Percentiles rank a stretch among this genome's conserved stretches.
phyloP scores from a whole-genome alignment of 768 basidiomycete genomes.

The Suillus tomentosus region DNA sequence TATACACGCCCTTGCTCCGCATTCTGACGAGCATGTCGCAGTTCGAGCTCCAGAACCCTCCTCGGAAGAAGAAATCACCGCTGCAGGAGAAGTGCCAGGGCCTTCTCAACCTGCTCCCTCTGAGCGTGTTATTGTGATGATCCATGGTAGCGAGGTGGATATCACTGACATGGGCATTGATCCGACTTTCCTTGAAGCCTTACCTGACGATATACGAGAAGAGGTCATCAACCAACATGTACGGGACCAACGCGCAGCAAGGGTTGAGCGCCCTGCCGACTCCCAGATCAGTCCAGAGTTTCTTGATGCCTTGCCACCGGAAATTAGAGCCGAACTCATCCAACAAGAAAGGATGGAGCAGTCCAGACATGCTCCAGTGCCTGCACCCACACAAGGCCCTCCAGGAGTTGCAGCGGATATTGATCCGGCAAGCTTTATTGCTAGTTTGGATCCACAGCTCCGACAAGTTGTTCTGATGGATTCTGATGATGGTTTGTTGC shows the following conservation, averaged over 20 bases:
- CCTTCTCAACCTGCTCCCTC: conserved; percentile 37
- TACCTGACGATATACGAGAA: conserved; percentile 98
- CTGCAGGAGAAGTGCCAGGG: conserved; percentile 23
- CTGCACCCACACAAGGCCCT: conserved; percentile 32
- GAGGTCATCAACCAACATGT: conserved; percentile 98
- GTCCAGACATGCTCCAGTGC: conserved; percentile 50
- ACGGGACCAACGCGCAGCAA: conserved; percentile 83
- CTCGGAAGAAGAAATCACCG: conserved; percentile 14
- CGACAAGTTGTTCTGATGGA: conserved; percentile 91
- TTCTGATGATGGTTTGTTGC: conserved; percentile 82
- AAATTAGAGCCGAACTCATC: conserved; percentile 94
- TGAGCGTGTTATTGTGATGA: conserved; percentile 82
- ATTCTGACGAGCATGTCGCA: conserved; percentile 22
- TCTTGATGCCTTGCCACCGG: conserved; percentile 92
- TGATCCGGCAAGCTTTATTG: conserved; percentile 89
- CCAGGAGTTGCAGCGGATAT: conserved; percentile 64
- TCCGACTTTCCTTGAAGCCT: conserved; percentile 94
- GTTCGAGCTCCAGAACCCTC: conserved; percentile 26
- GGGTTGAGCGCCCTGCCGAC: conserved; percentile 72
- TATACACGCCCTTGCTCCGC: conserved; percentile 24
- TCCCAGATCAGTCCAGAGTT: conserved; percentile 95
- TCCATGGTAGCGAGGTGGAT: conserved; percentile 91
- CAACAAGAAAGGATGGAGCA: conserved; percentile 92
- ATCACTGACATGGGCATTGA: conserved; percentile 99
- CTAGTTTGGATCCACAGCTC: conserved; percentile 85